Conservation (phyloP, 2,329 filamentous ascomycete species). For the Didymella exigua region DNA sequence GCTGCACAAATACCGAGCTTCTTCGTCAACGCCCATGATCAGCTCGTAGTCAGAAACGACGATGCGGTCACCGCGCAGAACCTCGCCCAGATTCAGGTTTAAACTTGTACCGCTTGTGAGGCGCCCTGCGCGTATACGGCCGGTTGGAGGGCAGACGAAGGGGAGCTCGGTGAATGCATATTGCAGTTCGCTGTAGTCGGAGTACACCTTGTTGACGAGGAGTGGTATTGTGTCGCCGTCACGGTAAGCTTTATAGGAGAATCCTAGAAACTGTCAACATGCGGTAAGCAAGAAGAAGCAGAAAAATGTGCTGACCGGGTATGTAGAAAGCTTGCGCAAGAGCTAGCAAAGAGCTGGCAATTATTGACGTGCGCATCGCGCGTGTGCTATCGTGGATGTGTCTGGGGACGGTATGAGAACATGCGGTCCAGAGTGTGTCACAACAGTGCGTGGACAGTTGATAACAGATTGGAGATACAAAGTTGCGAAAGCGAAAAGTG, state of each 20-base stretch:
- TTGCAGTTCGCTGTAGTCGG: slow-evolving; percentile 86
- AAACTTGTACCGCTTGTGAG: slow-evolving; percentile 78
- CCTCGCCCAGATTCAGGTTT: slow-evolving; percentile 83
- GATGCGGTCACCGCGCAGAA: slow-evolving; percentile 85
- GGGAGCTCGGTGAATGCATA: slow-evolving; percentile 89
- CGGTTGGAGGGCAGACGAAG: slow-evolving; percentile 82
- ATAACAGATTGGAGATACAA: background rate
- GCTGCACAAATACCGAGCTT: slow-evolving; percentile 75
- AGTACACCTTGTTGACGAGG: slow-evolving; percentile 92
- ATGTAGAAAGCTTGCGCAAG: slow-evolving; percentile 77
- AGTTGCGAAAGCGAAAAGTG: background rate
- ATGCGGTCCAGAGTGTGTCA: background rate
- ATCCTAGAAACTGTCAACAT: slow-evolving; percentile 59
- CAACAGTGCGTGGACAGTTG: background rate
- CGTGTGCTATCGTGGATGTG: background rate
- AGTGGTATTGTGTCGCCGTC: slow-evolving; percentile 79
- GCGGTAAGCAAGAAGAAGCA: background rate
- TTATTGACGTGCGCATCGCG: slow-evolving; percentile 29
- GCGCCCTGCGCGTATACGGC: slow-evolving; percentile 67
- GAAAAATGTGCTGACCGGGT: slow-evolving; percentile 59
- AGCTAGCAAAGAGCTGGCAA: slow-evolving; percentile 34
- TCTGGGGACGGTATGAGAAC: background rate
- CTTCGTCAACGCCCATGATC: slow-evolving; percentile 74
- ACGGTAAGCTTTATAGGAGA: slow-evolving; percentile 80
- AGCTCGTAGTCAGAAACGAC: slow-evolving; percentile 83